phyloP scores from a whole-genome alignment of 2,329 filamentous ascomycete species.

The Penicillium sp. region DNA sequence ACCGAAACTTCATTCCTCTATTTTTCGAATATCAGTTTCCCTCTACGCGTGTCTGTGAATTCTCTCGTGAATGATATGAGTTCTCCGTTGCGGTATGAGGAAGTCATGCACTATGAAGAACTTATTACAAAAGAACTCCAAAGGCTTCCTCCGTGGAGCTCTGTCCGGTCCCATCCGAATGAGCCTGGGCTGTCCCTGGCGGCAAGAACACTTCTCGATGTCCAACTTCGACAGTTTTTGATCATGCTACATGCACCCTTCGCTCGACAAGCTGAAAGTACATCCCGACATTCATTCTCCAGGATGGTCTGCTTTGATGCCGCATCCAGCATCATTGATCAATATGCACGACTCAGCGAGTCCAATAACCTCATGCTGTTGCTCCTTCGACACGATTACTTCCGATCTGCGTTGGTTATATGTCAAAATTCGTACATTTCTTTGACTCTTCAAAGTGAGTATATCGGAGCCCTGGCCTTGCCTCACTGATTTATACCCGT shows the following conservation, averaged over 20 bases:
- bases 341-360: slow-evolving; percentile 11
- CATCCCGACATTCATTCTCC: slow-evolving; percentile 26
- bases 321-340: slow-evolving; percentile 16
- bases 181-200: slow-evolving; percentile 6
- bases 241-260: slow-evolving; percentile 32
- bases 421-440: slow-evolving; percentile 21
- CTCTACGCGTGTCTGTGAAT: slow-evolving; percentile 27
- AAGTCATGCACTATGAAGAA: slow-evolving; percentile 28
- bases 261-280: slow-evolving; percentile 20
- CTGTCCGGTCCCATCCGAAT: neutral
- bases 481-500: neutral
- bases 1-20: slow-evolving; percentile 29
- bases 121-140: slow-evolving; percentile 23
- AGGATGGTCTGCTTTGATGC: slow-evolving; percentile 25
- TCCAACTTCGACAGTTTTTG: slow-evolving; percentile 31
- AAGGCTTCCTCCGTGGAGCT: slow-evolving; percentile 23
- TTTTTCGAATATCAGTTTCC: slow-evolving; percentile 23
- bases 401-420: slow-evolving; percentile 19
- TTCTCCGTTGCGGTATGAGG: slow-evolving; percentile 22
- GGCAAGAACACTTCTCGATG: slow-evolving; percentile 19
- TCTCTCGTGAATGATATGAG: slow-evolving; percentile 30
- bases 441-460: slow-evolving; percentile 1
- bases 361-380: slow-evolving; percentile 10
- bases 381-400: slow-evolving; percentile 23
- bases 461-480: too few relatives aligned